phyloP scores from a whole-genome alignment of 441 rosid species.

The Monsonia emarginata region DNA sequence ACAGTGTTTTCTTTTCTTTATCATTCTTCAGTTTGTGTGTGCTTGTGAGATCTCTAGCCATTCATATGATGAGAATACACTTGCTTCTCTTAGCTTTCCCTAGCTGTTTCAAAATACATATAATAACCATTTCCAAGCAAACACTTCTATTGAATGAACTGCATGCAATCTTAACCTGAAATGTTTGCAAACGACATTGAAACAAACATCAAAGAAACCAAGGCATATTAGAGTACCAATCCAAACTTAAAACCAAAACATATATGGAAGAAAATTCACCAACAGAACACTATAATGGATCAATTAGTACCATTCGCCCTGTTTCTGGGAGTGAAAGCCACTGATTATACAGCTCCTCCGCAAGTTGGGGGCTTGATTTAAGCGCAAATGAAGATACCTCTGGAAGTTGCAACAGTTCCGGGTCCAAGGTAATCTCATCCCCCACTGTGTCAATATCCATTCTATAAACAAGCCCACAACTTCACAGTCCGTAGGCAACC shows the following conservation, averaged over 20 bases:
- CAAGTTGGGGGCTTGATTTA: constrained; percentile 58
- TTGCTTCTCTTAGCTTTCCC: background rate
- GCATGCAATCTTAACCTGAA: background rate
- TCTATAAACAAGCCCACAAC: background rate
- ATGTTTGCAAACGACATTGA: background rate
- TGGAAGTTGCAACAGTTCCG: constrained; percentile 67
- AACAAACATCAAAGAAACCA: background rate
- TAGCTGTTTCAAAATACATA: too few relatives aligned
- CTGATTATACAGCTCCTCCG: constrained; percentile 66
- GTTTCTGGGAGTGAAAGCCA: constrained; percentile 90
- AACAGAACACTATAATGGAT: background rate
- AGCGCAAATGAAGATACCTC: constrained; percentile 65
- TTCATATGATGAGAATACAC: background rate
- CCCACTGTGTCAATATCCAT: constrained; percentile 43
- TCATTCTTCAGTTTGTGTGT: background rate
- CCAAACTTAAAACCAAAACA: background rate
- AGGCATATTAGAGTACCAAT: background rate
- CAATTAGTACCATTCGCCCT: constrained; percentile 49
- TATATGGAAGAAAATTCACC: background rate
- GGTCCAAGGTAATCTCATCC: constrained; percentile 59
- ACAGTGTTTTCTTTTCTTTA: background rate
- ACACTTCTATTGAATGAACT: background rate
- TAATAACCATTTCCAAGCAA: background rate
- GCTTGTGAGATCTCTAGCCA: background rate
- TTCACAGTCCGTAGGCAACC: background rate